Base-by-base conservation (phyloP, 352 stramenopile genomes). In the Globisporangium nodosum region DNA sequence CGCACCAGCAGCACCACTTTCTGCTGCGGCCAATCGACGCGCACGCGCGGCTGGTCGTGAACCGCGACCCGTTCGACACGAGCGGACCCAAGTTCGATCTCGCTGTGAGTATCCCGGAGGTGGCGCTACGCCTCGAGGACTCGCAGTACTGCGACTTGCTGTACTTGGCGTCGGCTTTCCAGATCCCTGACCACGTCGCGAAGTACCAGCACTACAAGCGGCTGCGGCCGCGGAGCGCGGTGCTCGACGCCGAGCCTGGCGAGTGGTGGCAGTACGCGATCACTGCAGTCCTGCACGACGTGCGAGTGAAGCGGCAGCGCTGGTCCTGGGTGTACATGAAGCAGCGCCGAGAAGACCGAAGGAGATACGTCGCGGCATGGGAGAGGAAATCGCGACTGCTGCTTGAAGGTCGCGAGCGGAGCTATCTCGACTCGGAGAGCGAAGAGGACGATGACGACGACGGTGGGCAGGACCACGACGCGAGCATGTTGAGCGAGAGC, bases 311-410 rank as follows among this genome's bases (percentile, higher is more conserved):
- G 55, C 82, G 78, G 30, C 63, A 78, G 27, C 71, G 74, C 16
- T 94, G 85, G 81, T 80, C 79, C n/a, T 94, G 85, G 87, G 63
- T 61, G 1, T 93, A 90, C 59, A 89, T 96, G 63, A 85, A 88
- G 45, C 63, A 92, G 51, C 78, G 87, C n/a, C 80, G 87, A 31
- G 71, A 89, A 18, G 87, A 94, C 66, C 81, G 83, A 13, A 78
- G 83, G 31, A 66, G 68, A 18, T 96, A 96, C 56, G 66, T 86
- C n/a, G 59, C 54, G 24, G 66, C 90, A 16, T 96, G 87, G 87
- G 62, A 80, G 21, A 64, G 75, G 7, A 50, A 71, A 5, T 51
- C 61, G 13, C 71, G 63, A 13, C 63, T 55, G 7, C 46, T 78
- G 18, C 43, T 65, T 12, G 61, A 71, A 27, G 69, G 66, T 11